Evolutionary conservation across 352 stramenopile genomes (phyloP).

Genomic region (Phytophthora fragariae): DNA sequence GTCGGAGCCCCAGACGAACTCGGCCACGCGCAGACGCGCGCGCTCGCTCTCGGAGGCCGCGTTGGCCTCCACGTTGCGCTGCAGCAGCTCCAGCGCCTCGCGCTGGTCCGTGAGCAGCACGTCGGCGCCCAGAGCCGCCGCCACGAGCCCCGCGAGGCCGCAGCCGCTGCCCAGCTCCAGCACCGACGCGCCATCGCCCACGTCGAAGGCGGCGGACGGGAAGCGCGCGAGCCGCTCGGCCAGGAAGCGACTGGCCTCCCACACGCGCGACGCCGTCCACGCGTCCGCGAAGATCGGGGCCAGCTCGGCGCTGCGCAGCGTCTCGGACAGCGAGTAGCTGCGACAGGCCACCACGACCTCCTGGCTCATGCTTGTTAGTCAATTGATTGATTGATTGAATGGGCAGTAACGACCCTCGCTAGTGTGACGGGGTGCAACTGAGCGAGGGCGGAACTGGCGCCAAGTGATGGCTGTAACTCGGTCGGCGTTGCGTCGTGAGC

Average conservation of each 20-base stretch:
- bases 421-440: too few relatives aligned
- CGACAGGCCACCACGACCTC: slow-evolving; percentile 56
- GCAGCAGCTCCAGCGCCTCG: slow-evolving; percentile 71
- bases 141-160: slow-evolving; percentile 75
- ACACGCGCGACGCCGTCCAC: slow-evolving; percentile 84
- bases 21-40: slow-evolving; percentile 46
- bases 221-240: slow-evolving; percentile 63
- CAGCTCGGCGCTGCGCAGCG: slow-evolving; percentile 70
- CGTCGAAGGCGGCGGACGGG: slow-evolving; percentile 29
- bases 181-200: slow-evolving; percentile 42
- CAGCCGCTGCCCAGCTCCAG: slow-evolving; percentile 86
- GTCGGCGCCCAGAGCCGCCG: slow-evolving; percentile 64
- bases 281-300: slow-evolving; percentile 85
- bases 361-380: slow-evolving; percentile 16
- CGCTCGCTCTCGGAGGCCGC: slow-evolving; percentile 46
- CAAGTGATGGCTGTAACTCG: slow-evolving; percentile 17
- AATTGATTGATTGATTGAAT: too few relatives aligned
- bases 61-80: slow-evolving; percentile 67
- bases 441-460: slow-evolving; percentile 16
- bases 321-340: slow-evolving; percentile 78
- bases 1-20: slow-evolving; percentile 74
- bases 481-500: not conserved
- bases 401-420: too few relatives aligned
- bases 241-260: slow-evolving; percentile 76
- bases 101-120: slow-evolving; percentile 81